These are phyloP conservation scores for Zymoseptoria passerinii DNA, from an alignment of 2,329 filamentous ascomycete genomes.

Conservation along the genomic window DNA sequence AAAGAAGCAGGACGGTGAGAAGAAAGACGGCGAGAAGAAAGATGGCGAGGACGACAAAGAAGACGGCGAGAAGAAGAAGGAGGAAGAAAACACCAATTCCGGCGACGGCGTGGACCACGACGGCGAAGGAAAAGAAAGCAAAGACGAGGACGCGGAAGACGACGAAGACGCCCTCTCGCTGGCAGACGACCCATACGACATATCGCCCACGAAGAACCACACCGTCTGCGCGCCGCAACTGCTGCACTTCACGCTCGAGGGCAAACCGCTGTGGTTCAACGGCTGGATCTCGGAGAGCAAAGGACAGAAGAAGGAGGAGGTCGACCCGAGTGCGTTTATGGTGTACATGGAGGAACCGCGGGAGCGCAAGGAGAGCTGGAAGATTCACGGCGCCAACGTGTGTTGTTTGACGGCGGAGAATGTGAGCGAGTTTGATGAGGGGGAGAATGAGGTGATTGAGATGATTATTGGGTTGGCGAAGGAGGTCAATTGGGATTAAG, in stretches of 20 bases:
- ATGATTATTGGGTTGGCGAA: constrained; percentile 26
- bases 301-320: constrained; percentile 29
- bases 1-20: background rate
- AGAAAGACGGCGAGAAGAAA: constrained; percentile 1
- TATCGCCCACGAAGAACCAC: constrained; percentile 15
- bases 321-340: constrained; percentile 32
- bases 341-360: constrained; percentile 28
- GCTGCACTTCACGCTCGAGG: constrained; percentile 36
- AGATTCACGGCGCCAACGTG: constrained; percentile 30
- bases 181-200: background rate
- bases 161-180: background rate
- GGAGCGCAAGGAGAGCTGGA: constrained; percentile 25
- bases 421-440: constrained; percentile 19
- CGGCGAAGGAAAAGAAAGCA: background rate
- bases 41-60: constrained; percentile 5
- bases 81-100: background rate
- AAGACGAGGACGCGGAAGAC: background rate
- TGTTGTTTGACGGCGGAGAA: constrained; percentile 29
- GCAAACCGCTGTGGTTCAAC: constrained; percentile 41
- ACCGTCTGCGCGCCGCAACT: constrained; percentile 41
- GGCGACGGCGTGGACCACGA: background rate
- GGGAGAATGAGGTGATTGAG: constrained; percentile 23
- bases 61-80: background rate
- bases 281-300: constrained; percentile 40
- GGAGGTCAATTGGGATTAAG: constrained; percentile 1